Evolutionary conservation across 306 rosid species (phyloP).

Genomic region (Gleditsia sinensis): DNA sequence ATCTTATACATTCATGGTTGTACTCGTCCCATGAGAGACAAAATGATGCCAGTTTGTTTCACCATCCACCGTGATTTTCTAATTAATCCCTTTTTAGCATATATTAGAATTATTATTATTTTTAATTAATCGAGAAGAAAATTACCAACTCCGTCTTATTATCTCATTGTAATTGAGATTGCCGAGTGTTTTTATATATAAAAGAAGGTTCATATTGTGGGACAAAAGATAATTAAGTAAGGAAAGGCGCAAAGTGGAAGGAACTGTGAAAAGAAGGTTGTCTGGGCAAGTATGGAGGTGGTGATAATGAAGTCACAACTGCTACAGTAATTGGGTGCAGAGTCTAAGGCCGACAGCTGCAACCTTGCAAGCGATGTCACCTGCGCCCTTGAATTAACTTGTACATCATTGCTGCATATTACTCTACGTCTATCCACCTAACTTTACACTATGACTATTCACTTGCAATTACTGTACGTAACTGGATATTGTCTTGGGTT

Average conservation of each 20-base stretch:
- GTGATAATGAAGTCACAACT: slow-evolving; percentile 18
- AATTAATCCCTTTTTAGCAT: neutral
- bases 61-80: too few relatives aligned
- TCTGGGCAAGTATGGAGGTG: slow-evolving; percentile 13
- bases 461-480: neutral
- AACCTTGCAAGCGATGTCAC: slow-evolving; percentile 43
- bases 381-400: slow-evolving; percentile 21
- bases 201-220: too few relatives aligned
- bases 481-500: neutral
- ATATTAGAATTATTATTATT: too few relatives aligned
- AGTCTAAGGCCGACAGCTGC: slow-evolving; percentile 39
- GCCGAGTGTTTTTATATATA: too few relatives aligned
- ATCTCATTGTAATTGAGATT: neutral
- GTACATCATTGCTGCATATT: slow-evolving; percentile 20
- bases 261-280: neutral
- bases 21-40: neutral
- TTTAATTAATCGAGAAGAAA: too few relatives aligned
- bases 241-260: neutral
- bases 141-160: too few relatives aligned
- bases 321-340: slow-evolving; percentile 33
- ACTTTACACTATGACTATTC: too few relatives aligned
- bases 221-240: too few relatives aligned
- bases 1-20: too few relatives aligned
- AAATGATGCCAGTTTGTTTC: too few relatives aligned
- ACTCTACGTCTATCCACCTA: slow-evolving; percentile 24